phyloP scores from a whole-genome alignment of 257 asterid genomes.

The Fraxinus anomala region DNA sequence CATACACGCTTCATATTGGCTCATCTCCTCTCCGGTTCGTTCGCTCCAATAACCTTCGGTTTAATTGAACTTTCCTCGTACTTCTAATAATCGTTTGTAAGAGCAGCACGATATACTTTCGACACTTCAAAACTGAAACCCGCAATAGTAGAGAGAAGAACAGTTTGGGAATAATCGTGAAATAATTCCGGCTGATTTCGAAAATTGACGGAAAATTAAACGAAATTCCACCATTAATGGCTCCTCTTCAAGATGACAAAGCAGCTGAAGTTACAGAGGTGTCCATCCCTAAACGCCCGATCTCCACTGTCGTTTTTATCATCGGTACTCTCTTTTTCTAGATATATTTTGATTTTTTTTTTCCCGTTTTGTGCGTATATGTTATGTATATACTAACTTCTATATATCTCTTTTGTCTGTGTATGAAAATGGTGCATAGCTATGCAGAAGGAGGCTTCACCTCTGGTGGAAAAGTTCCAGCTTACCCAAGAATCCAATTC shows the following conservation, averaged over 20 bases:
- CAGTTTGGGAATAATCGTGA: neutral
- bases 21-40: conserved; percentile 3
- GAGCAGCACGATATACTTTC: neutral
- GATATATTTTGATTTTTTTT: neutral
- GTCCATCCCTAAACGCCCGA: conserved; percentile 45
- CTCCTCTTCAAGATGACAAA: conserved; percentile 55
- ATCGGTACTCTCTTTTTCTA: conserved; percentile 53
- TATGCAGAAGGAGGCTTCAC: conserved; percentile 93
- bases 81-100: neutral
- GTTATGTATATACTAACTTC: conserved; percentile 20
- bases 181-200: neutral
- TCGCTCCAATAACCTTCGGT: conserved; percentile 25
- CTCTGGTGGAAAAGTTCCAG: conserved; percentile 74
- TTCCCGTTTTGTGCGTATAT: neutral
- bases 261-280: conserved; percentile 40
- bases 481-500: conserved; percentile 64
- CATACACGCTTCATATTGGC: neutral
- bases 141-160: neutral
- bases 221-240: conserved; percentile 33
- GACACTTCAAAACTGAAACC: neutral
- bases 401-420: neutral
- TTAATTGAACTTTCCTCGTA: conserved; percentile 12
- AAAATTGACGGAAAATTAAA: neutral
- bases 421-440: conserved; percentile 40
- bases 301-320: conserved; percentile 72